Base-by-base conservation (phyloP, 768 basidiomycete species). In the Rhodosporidiobolus odoratus region DNA sequence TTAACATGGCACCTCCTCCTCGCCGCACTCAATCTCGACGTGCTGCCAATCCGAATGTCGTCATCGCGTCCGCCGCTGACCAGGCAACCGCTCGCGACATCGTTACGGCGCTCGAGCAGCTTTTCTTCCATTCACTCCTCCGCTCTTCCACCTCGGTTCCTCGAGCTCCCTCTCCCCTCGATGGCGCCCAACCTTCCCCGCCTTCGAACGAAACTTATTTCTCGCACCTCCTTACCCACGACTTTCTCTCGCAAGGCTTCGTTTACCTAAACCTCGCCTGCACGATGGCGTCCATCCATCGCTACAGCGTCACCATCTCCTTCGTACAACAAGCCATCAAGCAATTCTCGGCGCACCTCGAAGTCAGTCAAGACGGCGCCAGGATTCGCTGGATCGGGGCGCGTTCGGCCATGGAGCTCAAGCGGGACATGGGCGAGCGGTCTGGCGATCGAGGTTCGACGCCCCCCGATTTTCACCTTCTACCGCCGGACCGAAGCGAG, bases 181-280 rank as follows among this genome's bases (percentile, higher is more conserved):
- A 17, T 25, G 6, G 1, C 37, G 37, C 25, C 35, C 19, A 4
- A 35, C 32, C 54, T 23, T 25, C 32, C 35, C 35, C n/a, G 0
- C n/a, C 19, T 23, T 65, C 64, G 27, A 74, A 74, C 59, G 69
- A 70, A 27, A 43, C 68, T 5, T 74, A 74, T 59, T 64, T 74
- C 17, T 62, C 68, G n/a, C 66, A 70, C 58, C 63, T 74, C 56
- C 72, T 73, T 57, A 58, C 68, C 40, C 54, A 69, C 57, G 68
- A 66, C 60, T 69, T 54, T 23, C 68, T 73, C 37, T 66, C 71
- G 5, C 68, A 62, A 38, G 68, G 64, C 13, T 74, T 62, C 65
- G 65, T 66, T 58, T 74, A 70, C 62, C 73, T 74, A 62, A 74
- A 74, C 68, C 68, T 74, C 48, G 68, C 58, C 34, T 52, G 62